A percentile compares a stretch with the other conserved stretches of the same genome.
phyloP scores from a whole-genome alignment of 345 rosid genomes.

The Conringia planisiliqua region DNA sequence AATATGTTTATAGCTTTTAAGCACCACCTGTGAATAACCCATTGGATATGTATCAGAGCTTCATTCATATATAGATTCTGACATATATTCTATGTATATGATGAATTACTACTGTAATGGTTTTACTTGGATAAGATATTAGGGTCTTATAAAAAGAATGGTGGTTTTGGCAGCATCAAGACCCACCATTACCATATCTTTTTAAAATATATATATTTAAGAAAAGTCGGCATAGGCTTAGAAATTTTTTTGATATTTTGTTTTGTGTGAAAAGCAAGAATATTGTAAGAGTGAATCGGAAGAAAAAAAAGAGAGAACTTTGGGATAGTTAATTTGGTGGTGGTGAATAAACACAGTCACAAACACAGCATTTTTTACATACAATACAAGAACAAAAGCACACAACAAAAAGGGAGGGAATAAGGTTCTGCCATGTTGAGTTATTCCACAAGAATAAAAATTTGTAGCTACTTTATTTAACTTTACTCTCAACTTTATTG shows the following conservation, averaged over 20 bases:
- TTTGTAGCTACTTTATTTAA: not conserved
- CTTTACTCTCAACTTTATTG: not conserved
- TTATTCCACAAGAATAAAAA: not conserved
- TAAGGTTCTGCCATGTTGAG: not conserved
- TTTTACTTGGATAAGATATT: not conserved
- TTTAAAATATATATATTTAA: not conserved
- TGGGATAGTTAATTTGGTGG: not conserved
- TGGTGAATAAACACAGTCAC: not conserved
- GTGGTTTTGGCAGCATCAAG: not conserved
- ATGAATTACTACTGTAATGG: not conserved
- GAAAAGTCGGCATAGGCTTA: not conserved
- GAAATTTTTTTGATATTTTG: not conserved
- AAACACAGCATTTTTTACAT: too few relatives aligned
- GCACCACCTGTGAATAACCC: slow-evolving; percentile 1
- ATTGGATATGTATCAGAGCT: not conserved
- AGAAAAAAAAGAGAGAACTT: not conserved
- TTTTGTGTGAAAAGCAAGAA: not conserved
- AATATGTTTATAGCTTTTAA: slow-evolving; percentile 23
- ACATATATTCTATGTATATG: not conserved
- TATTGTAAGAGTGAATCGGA: not conserved
- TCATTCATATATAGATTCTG: not conserved
- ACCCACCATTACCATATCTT: not conserved
- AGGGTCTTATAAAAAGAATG: too few relatives aligned
- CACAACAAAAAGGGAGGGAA: not conserved
- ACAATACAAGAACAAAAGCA: not conserved